Percentiles rank a stretch among this genome's conserved stretches.
These are phyloP conservation scores for Taiozyma sp. DNA, from an alignment of 1,139 yeast species.

Conservation along the genomic window DNA sequence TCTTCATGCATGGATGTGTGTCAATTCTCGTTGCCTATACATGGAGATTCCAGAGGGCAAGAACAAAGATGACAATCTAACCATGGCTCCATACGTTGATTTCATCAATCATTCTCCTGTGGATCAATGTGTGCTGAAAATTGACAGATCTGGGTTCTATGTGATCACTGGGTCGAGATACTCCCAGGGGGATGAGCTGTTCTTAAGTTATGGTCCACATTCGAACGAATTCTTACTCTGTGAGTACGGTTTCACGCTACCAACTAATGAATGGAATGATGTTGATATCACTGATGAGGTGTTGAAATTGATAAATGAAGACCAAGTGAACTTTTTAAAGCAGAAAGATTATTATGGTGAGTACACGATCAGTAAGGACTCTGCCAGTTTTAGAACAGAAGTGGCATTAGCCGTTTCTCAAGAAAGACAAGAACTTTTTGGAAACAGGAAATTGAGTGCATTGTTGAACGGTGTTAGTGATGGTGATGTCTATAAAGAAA, in stretches of 20 bases:
- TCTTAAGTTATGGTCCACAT: slow-evolving; percentile 83
- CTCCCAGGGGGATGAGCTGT: slow-evolving; percentile 51
- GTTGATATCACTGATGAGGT: slow-evolving; percentile 54
- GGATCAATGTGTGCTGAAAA: slow-evolving; percentile 48
- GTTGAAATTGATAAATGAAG: slow-evolving; percentile 31
- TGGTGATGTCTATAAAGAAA: slow-evolving; percentile 36
- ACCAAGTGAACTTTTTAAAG: slow-evolving; percentile 43
- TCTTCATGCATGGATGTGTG: slow-evolving; percentile 78
- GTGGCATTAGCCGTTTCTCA: slow-evolving; percentile 68
- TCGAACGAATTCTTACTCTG: slow-evolving; percentile 73
- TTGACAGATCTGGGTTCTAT: slow-evolving; percentile 46
- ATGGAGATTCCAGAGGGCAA: slow-evolving; percentile 58
- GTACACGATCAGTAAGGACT: slow-evolving; percentile 53
- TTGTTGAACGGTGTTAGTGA: slow-evolving; percentile 38
- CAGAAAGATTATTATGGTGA: slow-evolving; percentile 61
- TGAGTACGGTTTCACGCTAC: slow-evolving; percentile 80
- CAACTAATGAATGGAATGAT: slow-evolving; percentile 60
- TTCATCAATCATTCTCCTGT: slow-evolving; percentile 71
- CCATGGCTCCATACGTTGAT: slow-evolving; percentile 91
- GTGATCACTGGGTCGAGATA: slow-evolving; percentile 40
- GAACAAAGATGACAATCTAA: slow-evolving; percentile 57
- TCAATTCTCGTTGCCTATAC: slow-evolving; percentile 88
- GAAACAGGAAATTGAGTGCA: slow-evolving; percentile 23
- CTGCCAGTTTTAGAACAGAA: slow-evolving; percentile 68
- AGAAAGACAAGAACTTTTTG: slow-evolving; percentile 30